Evolutionary conservation across 1,139 yeast genomes (phyloP).

Genomic region (Pichia sp.): DNA sequence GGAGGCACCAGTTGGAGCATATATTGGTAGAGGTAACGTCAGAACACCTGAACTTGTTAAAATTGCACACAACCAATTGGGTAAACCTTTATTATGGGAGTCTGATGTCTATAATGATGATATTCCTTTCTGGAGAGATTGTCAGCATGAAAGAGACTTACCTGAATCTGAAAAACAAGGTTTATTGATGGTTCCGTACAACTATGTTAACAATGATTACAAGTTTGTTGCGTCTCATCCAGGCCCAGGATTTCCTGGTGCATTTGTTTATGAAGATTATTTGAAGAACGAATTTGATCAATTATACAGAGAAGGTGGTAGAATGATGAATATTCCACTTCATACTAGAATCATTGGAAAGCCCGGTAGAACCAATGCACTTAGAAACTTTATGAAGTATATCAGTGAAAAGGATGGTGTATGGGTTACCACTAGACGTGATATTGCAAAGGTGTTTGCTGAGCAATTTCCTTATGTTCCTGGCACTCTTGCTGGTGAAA

Average conservation of each 20-base stretch:
- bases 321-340: conserved; percentile 33
- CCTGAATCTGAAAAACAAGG: conserved; percentile 23
- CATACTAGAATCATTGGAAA: conserved; percentile 33
- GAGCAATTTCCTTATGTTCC: conserved; percentile 23
- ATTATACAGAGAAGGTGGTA: conserved; percentile 31
- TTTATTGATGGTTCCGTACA: conserved; percentile 31
- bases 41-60: conserved; percentile 28
- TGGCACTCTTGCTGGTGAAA: conserved; percentile 2
- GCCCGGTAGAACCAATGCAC: conserved; percentile 32
- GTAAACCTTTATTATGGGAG: conserved; percentile 29
- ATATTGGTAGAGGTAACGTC: conserved; percentile 29
- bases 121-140: conserved; percentile 31
- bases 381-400: conserved; percentile 31
- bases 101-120: conserved; percentile 32
- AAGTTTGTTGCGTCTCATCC: conserved; percentile 14
- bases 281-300: conserved; percentile 32
- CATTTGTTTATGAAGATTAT: conserved; percentile 23
- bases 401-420: conserved; percentile 29
- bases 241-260: conserved; percentile 15
- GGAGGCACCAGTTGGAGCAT: conserved; percentile 30
- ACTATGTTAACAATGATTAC: conserved; percentile 31
- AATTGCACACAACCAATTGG: conserved; percentile 29
- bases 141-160: conserved; percentile 23
- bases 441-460: conserved; percentile 29
- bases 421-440: conserved; percentile 32